Base-by-base conservation (phyloP, 2,329 filamentous ascomycete genomes). In the Sclerotinia borealis region DNA sequence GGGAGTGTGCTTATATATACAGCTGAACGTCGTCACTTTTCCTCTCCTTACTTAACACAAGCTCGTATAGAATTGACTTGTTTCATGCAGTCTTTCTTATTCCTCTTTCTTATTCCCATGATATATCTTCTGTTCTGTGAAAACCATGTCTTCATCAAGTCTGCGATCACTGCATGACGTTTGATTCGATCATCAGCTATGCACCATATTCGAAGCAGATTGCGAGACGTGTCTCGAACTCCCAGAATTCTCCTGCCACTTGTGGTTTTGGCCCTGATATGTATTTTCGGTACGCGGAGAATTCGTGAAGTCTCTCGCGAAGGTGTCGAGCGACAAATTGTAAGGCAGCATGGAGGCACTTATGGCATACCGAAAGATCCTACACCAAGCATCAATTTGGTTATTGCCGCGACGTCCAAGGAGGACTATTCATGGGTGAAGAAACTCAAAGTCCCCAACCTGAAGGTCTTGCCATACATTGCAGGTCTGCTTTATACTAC, bases 401-500 rank as follows among this genome's bases (percentile, higher is more conserved):
- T 69, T 11, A 62, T 69, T 31, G 67, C 67, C 7, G 67, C 68
- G 1, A 68, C 65, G 1, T 58, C 59, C 22, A 63, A 31, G 11
- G 65, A 67, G 25, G 65, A 70, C 22, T 68, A 64, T 29, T 59
- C 56, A 17, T 68, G 68, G 68, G 61, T 66, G 34, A 64, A 66
- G 15, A 49, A 67, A 4, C 45, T 69, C 31, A 64, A 61, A 41
- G 49, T 68, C 8, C 67, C 67, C 1, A 64, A 63, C 1, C 85
- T 69, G 63, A 45, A 54, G 4, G 59, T 68, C 1, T 54, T 69
- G 1, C 65, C 66, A 22, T 72, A 70, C 48, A 67, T 72, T n/a
- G 70, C 67, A 34, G 48, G 27, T 50, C 29, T n/a, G 48, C 8
- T 50, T 27, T 15, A 29, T 8, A 8, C 25, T 50, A 50, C 19